phyloP scores from a whole-genome alignment of 2,329 filamentous ascomycete species.

The Ceratocystis destructans region DNA sequence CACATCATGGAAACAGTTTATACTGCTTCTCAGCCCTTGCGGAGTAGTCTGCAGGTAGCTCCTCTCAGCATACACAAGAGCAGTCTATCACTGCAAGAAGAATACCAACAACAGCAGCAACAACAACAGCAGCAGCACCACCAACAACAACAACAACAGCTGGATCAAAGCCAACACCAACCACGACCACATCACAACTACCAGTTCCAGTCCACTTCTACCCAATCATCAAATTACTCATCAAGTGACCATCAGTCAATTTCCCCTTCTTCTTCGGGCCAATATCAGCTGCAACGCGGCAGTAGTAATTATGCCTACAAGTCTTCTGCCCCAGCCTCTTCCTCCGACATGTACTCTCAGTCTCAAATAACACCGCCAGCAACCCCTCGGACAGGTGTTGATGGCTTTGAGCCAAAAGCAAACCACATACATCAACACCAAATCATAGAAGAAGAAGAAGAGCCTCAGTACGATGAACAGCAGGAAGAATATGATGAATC shows the following conservation, averaged over 20 bases:
- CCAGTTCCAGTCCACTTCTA: background rate
- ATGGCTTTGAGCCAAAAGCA: slow-evolving; percentile 36
- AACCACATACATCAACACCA: slow-evolving; percentile 20
- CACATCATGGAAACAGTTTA: slow-evolving; percentile 4
- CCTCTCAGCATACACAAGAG: slow-evolving; percentile 42
- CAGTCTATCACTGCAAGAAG: slow-evolving; percentile 16
- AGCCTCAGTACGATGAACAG: slow-evolving; percentile 26
- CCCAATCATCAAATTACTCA: slow-evolving; percentile 4
- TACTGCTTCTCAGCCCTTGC: slow-evolving; percentile 30
- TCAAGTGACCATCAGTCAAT: slow-evolving; percentile 19
- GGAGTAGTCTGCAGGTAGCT: slow-evolving; percentile 48
- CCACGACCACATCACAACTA: slow-evolving; percentile 6
- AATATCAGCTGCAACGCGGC: background rate
- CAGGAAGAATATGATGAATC: slow-evolving; percentile 30
- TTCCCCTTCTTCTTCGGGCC: slow-evolving; percentile 22
- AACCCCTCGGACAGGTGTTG: slow-evolving; percentile 56
- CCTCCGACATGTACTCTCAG: slow-evolving; percentile 32
- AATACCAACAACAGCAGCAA: slow-evolving; percentile 9
- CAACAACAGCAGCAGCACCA: background rate
- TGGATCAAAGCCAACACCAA: background rate
- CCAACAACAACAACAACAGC: background rate
- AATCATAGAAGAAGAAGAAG: slow-evolving; percentile 15
- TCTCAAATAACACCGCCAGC: slow-evolving; percentile 63
- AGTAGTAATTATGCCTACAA: slow-evolving; percentile 17
- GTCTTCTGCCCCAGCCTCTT: slow-evolving; percentile 19